phyloP scores from a whole-genome alignment of 257 asterid species.

The Coffea canephora region DNA sequence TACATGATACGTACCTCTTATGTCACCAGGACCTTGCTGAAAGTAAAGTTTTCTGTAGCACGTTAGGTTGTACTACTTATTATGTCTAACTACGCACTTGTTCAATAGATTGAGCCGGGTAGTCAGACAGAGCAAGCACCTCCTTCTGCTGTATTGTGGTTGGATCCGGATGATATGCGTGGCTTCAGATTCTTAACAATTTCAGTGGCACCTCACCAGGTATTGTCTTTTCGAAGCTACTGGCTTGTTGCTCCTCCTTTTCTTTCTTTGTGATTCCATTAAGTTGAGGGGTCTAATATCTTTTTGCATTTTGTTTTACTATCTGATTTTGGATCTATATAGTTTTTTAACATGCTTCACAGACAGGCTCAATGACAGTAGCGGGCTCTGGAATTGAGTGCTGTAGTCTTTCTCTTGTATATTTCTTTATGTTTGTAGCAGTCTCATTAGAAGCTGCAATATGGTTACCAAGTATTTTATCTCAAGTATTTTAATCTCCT shows the following conservation, averaged over 20 bases:
- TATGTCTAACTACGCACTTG: constrained; percentile 2
- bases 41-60: neutral
- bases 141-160: constrained; percentile 93
- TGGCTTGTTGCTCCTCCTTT: neutral
- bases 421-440: neutral
- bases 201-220: constrained; percentile 98
- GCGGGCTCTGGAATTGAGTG: neutral
- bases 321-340: neutral
- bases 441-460: constrained; percentile 1
- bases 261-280: neutral
- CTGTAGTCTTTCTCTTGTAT: neutral
- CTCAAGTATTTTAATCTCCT: neutral
- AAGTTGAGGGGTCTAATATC: neutral
- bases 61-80: neutral
- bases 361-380: too few species aligned
- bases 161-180: constrained; percentile 74
- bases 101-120: constrained; percentile 88
- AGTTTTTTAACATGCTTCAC: neutral
- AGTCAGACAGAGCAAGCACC: constrained; percentile 98
- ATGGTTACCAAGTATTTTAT: neutral
- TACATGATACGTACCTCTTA: constrained; percentile 21
- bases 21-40: constrained; percentile 9
- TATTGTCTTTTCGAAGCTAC: constrained; percentile 28
- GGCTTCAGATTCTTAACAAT: constrained; percentile 87
- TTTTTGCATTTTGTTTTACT: neutral